Base-by-base conservation (phyloP, 805 yeast genomes). In the Teunomyces stri region DNA sequence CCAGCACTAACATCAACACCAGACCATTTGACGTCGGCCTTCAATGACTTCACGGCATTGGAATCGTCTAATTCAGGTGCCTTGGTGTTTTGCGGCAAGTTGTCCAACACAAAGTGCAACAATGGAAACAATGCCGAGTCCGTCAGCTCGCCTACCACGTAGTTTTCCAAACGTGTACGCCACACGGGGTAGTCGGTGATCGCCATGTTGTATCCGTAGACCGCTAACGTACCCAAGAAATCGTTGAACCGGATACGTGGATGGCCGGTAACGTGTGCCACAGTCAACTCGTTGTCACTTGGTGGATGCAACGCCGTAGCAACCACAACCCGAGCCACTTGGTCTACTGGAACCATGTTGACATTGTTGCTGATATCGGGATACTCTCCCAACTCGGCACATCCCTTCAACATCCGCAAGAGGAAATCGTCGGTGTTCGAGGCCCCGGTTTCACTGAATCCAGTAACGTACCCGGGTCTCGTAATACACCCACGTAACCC, bases 341-440 rank as follows among this genome's bases (percentile, higher is more conserved):
- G 99, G 59, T 95, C 97, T 38, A 94, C 99, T 3, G 99, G 99
- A 18, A 89, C 97, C 87, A 91, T 89, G 68, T 94, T 94, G 33
- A 92, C 96, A 41, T 84, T 80, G 74, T 94, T 94, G 55, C 80
- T 67, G 55, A 94, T 90, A 59, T 86, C 87, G 29, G 99, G 99
- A 57, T 80, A 85, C 43, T 76, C 72, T 9, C 96, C 96, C 49
- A 95, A 69, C 68, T 94, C 96, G 45, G 84, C 84, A 68, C 95
- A 85, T 28, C 99, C 98, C 75, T 94, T 94, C 72, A 94, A 75
- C 87, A 91, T 87, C 67, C 99, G 81, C 53, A 92, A 74, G 60
- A 94, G 74, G 84, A 92, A 94, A 68, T 94, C 99, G 69, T 94
- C 99, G 3, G 98, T 91, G 70, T 92, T 94, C 44, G 95, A 82